These are phyloP conservation scores for Euryodendron excelsum DNA, from an alignment of 148 eudicot genomes.

Conservation along the genomic window DNA sequence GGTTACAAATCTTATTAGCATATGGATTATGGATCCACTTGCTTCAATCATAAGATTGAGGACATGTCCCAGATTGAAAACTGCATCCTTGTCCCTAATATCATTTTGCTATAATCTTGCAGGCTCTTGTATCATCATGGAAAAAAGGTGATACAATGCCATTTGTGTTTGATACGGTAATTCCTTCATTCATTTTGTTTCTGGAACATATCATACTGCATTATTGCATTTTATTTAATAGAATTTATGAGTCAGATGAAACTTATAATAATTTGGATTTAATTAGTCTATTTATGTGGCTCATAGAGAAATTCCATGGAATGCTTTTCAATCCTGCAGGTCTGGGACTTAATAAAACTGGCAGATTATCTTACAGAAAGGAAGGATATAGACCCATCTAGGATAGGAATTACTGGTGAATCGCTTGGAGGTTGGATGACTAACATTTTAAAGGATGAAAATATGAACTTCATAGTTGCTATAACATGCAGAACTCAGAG, in stretches of 20 bases:
- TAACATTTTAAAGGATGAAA: neutral
- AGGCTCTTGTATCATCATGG: constrained; percentile 97
- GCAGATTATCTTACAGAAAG: constrained; percentile 79
- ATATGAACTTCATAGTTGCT: neutral
- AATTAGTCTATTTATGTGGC: neutral
- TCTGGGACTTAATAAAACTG: constrained; percentile 88
- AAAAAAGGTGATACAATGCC: constrained; percentile 94
- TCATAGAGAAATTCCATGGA: neutral
- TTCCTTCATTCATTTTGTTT: neutral
- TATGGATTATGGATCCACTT: neutral
- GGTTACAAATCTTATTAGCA: neutral
- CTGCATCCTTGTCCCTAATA: neutral
- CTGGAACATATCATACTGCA: neutral
- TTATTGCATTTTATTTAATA: neutral
- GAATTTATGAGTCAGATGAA: neutral
- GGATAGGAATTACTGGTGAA: constrained; percentile 96
- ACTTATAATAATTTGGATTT: neutral
- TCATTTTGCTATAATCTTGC: constrained; percentile 22
- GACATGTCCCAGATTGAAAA: neutral
- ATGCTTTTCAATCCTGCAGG: constrained; percentile 43
- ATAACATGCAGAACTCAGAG: neutral
- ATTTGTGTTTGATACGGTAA: constrained; percentile 87
- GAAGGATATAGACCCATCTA: constrained; percentile 68
- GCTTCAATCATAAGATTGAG: constrained; percentile 6
- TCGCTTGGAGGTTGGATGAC: constrained; percentile 90